These are phyloP conservation scores for Saccharomyces hybrid DNA, from an alignment of 1,139 yeast species.

Conservation along the genomic window DNA sequence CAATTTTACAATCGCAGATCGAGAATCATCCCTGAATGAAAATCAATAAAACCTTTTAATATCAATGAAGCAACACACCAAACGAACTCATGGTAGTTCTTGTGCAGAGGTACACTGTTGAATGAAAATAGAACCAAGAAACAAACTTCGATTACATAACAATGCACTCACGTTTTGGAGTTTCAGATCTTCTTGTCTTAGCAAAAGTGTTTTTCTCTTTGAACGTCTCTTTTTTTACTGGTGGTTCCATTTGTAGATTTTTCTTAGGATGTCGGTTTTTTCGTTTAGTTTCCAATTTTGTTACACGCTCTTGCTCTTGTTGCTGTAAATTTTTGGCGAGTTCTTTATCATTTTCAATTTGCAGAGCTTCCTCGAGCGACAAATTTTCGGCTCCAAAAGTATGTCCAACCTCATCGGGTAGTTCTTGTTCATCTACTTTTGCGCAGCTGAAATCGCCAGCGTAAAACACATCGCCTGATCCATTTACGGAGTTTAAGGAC, in stretches of 20 bases:
- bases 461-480: slow-evolving; percentile 59
- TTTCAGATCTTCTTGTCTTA: neutral
- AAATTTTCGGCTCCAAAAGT: neutral
- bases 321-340: slow-evolving; percentile 28
- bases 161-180: neutral
- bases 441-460: slow-evolving; percentile 50
- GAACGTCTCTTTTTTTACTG: slow-evolving; percentile 4
- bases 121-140: no score
- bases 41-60: no score
- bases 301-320: slow-evolving; percentile 23
- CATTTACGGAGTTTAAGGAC: slow-evolving; percentile 55
- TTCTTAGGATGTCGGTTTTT: slow-evolving; percentile 13
- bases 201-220: slow-evolving; percentile 1
- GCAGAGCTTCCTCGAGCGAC: slow-evolving; percentile 6
- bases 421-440: slow-evolving; percentile 6
- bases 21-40: neutral
- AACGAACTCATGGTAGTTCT: no score
- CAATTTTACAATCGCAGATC: neutral
- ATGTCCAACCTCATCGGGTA: slow-evolving; percentile 3
- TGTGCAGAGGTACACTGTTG: no score
- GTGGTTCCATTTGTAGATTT: slow-evolving; percentile 7
- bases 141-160: neutral
- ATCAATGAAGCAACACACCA: no score
- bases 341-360: slow-evolving; percentile 21
- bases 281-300: neutral